Base-by-base conservation (phyloP, 75 land plant genomes). In the Ceratopteris richardii region DNA sequence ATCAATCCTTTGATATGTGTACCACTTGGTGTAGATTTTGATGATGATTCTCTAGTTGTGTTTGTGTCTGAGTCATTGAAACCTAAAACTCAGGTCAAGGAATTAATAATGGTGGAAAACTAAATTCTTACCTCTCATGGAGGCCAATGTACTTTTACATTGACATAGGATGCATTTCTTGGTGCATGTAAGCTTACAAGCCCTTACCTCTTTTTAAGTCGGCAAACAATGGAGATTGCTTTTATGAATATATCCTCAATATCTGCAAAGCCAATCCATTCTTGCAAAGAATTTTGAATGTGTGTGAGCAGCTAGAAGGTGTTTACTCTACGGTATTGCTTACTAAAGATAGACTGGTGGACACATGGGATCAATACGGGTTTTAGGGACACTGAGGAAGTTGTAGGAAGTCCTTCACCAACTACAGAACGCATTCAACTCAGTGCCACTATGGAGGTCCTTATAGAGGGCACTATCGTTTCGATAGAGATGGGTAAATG, bases 11-110 rank as follows among this genome's bases (percentile, higher is more conserved):
- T 86, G 10, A 74, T 90, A 20, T 95, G 99, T 78, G 56, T 79
- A 4, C 96, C 99, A 4, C 63, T 83, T 39, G 69, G 79, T 65
- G 99, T 88, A 11, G 99, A 95, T 62, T 95, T 95, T 78, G 99
- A 95, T 78, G 99, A 97, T 0, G 99, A 95, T 33, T 79, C 85
- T 52, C 57, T 95, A 26, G 88, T 85, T 26, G 29, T 95, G 13
- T 95, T 81, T 50, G 79, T 90, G 63, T 97, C 99, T 0, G 88
- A 95, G 66, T 83, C 97, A 16, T 54, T 76, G 25, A 73, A 79
- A 29, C 80, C 92, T 11, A 76, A 71, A 44, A 91, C 90, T 20
- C 97, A 95, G 40, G 77, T 74, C 25, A 2, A 72, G 17, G 86
- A 82, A 62, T 63, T 95, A 16, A 84, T 95, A 57, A 66, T 75